Evolutionary conservation across 1,284 basidiomycete species (phyloP), one percentile per base, ranked within the genome.

Genomic region (Sanghuangporus baumii): DNA sequence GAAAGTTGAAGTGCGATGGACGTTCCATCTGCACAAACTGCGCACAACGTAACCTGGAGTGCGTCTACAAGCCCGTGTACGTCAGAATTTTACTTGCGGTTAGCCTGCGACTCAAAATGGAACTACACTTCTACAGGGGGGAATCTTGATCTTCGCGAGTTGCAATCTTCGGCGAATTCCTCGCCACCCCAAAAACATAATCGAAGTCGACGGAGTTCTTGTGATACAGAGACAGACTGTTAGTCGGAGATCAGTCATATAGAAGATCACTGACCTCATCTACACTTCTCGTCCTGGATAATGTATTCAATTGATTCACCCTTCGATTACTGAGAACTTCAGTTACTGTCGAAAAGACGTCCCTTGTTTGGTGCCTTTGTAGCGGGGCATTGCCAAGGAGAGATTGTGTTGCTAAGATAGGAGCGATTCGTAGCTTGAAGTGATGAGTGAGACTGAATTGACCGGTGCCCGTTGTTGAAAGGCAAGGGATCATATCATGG

Each of bases 1-100:
- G 66, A 46, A 66, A 66, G 61, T 54, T 66, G 20, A 66, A 66
- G 40, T 66, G 66, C 59, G 66, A 66, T 52, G 66, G 66, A 18
- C 64, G 66, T 26, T 43, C 64, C 7, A 66, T 63, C n/a, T 66
- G 66, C 55, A 59, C 64, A 1, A 65, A 66, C 40, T 66, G 66
- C 57, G 56, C 52, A 6, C 64, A 61, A 37, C 60, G 66, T 23
- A 61, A 57, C 36, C 47, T 66, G 51, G 64, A 62, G 43, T 66
- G 66, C 50, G 37, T 65, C 57, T 66, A 66, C 55, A 55, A 59
- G 52, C 64, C 66, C 8, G 66, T 66, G 66, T 66, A 55, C 60
- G 66, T 65, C 12, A 23, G 47, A 12, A 48, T 31, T 37, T 34
- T 9, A 18, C 11, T n/a, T 31, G 16, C 23, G 16, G 34, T 43